Percentiles rank a stretch among this genome's conserved stretches.
Conservation (phyloP, 768 basidiomycete species). For the Boletus tomentosulus region DNA sequence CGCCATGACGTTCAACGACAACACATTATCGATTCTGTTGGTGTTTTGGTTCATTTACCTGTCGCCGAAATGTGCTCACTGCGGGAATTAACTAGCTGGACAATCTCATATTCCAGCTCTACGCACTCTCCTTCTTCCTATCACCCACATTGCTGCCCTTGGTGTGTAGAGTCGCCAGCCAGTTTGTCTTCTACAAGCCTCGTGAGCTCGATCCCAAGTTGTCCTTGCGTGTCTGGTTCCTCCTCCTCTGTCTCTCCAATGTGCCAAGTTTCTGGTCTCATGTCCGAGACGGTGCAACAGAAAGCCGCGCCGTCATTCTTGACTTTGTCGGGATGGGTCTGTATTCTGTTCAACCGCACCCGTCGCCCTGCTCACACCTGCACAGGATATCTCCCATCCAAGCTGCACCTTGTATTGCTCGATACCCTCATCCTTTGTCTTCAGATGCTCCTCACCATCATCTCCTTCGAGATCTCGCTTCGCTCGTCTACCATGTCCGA, state of each 20-base stretch:
- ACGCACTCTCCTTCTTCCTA: constrained; percentile 72
- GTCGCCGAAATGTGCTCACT: constrained; percentile 9
- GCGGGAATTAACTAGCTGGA: constrained; percentile 49
- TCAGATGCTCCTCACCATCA: constrained; percentile 61
- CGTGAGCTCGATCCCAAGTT: constrained; percentile 60
- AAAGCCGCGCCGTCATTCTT: constrained; percentile 62
- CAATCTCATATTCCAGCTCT: constrained; percentile 64
- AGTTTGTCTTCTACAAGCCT: constrained; percentile 64
- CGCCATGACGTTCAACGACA: constrained; percentile 64
- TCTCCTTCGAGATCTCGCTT: constrained; percentile 60
- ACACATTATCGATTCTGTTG: constrained; percentile 65
- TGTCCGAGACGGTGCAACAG: constrained; percentile 44
- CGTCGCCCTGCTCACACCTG: constrained; percentile 7
- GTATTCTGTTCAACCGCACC: constrained; percentile 20
- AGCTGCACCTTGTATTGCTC: constrained; percentile 57
- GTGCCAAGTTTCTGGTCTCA: constrained; percentile 60
- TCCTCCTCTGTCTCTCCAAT: constrained; percentile 56
- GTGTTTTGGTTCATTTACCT: constrained; percentile 21
- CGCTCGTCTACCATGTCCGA: constrained; percentile 38
- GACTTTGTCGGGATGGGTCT: constrained; percentile 78
- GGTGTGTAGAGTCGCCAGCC: constrained; percentile 47
- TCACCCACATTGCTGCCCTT: constrained; percentile 53
- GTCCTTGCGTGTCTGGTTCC: constrained; percentile 67
- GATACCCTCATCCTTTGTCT: constrained; percentile 65
- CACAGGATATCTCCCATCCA: constrained; percentile 59